These are phyloP conservation scores for Colletotrichum orbiculare DNA, from an alignment of 2,329 filamentous ascomycete species.

Conservation along the genomic window DNA sequence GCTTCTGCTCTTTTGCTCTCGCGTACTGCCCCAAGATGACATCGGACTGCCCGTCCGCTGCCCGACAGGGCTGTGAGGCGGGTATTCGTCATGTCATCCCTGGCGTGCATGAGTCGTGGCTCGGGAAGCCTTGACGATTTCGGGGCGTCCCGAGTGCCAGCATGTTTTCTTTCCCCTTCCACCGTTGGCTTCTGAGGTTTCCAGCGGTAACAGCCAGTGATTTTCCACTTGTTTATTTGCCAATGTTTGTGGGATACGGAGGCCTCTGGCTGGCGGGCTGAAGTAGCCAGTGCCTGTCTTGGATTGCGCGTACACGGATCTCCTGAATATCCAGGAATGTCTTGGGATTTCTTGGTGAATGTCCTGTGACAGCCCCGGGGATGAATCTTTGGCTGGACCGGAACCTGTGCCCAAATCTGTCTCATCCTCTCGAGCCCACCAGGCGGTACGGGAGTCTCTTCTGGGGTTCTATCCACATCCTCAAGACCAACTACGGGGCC, in stretches of 20 bases:
- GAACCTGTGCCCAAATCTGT: conserved; percentile 3
- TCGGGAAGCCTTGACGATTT: neutral
- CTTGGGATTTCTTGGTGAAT: conserved; percentile 4
- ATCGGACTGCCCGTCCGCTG: conserved; percentile 18
- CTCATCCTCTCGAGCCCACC: conserved; percentile 9
- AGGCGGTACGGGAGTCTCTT: neutral
- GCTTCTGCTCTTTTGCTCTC: neutral
- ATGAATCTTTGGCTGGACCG: neutral
- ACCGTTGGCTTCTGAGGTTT: neutral
- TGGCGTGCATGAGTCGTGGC: conserved; percentile 25
- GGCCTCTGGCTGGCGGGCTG: conserved; percentile 1
- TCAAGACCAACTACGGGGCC: neutral
- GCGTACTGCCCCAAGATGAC: neutral
- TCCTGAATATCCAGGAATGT: conserved; percentile 9
- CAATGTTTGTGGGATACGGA: neutral
- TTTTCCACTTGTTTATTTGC: neutral
- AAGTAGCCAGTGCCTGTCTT: conserved; percentile 4
- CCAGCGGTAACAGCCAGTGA: no score
- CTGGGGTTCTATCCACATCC: conserved; percentile 19
- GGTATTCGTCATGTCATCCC: conserved; percentile 8
- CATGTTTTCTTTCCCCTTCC: neutral
- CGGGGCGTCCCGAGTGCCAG: conserved; percentile 13
- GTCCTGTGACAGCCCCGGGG: neutral
- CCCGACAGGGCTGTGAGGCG: conserved; percentile 6
- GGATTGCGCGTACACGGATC: conserved; percentile 16